phyloP scores from a whole-genome alignment of 202 grass and related monocot species.

The Panicum virgatum region DNA sequence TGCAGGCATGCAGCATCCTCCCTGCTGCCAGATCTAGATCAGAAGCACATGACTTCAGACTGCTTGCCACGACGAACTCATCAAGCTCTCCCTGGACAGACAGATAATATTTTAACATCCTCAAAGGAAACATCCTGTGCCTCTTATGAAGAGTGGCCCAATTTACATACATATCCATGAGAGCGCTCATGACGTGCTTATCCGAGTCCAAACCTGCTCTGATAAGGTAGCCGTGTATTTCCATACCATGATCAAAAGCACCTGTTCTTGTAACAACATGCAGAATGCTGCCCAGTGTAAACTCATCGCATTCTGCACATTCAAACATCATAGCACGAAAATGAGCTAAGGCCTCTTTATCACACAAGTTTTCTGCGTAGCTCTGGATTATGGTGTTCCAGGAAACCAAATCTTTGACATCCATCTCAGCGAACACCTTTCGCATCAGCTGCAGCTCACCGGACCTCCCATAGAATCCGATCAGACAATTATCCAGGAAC shows the following conservation, averaged over 20 bases:
- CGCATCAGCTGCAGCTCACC: constrained; percentile 52
- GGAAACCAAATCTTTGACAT: constrained; percentile 57
- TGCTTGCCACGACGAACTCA: constrained; percentile 60
- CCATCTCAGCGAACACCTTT: constrained; percentile 53
- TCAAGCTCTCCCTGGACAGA: constrained; percentile 48
- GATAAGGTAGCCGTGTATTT: constrained; percentile 66
- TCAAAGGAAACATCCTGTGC: constrained; percentile 42
- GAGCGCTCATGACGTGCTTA: constrained; percentile 56
- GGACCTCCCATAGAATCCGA: constrained; percentile 58
- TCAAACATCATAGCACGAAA: constrained; percentile 57
- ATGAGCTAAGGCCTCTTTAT: constrained; percentile 46
- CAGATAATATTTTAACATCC: constrained; percentile 48
- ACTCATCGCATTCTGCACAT: constrained; percentile 46
- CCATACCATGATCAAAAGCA: constrained; percentile 48
- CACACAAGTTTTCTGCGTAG: constrained; percentile 42
- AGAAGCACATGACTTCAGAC: constrained; percentile 61
- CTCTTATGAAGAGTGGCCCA: constrained; percentile 23
- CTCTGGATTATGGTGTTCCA: constrained; percentile 68
- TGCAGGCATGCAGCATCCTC: constrained; percentile 50
- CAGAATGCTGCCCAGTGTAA: constrained; percentile 60
- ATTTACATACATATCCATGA: constrained; percentile 70
- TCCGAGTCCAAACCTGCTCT: constrained; percentile 55
- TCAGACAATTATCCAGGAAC: constrained; percentile 63
- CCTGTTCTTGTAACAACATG: constrained; percentile 43
- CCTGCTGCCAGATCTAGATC: constrained; percentile 55